Percentiles rank a stretch among this genome's conserved stretches.
Conservation (phyloP, 257 asterid species). For the Scutellaria galericulata region DNA sequence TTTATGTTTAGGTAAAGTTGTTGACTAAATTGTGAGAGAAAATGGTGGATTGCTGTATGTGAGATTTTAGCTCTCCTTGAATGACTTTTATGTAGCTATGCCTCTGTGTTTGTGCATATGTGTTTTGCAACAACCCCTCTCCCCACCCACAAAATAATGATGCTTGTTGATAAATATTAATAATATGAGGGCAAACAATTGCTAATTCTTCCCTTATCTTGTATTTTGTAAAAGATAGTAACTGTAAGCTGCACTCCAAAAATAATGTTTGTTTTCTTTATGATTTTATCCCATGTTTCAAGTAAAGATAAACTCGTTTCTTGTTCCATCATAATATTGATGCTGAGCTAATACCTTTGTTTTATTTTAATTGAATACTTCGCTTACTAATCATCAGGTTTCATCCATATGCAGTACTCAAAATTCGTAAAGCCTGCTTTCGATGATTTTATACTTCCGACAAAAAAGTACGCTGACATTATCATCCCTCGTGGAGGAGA, state of each 20-base stretch:
- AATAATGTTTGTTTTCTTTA: background rate
- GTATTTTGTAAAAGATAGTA: conserved; percentile 2
- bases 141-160: background rate
- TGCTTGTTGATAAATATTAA: background rate
- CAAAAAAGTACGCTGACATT: conserved; percentile 95
- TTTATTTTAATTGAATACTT: conserved; percentile 20
- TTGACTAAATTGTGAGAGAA: background rate
- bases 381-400: conserved; percentile 33
- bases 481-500: conserved; percentile 99
- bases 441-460: conserved; percentile 98
- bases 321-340: conserved; percentile 1
- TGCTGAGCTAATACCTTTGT: conserved; percentile 9
- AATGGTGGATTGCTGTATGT: background rate
- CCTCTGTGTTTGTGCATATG: background rate
- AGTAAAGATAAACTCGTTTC: conserved; percentile 20
- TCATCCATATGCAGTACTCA: conserved; percentile 76
- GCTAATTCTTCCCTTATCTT: background rate
- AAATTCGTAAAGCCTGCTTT: conserved; percentile 99
- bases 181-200: background rate
- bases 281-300: conserved; percentile 24
- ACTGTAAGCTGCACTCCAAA: conserved; percentile 7
- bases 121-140: background rate
- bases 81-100: background rate
- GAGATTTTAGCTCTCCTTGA: background rate
- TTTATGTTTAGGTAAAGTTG: background rate